These are phyloP conservation scores for Gracilaria domingensis DNA, from an alignment of 23 red algal genomes.

Conservation along the genomic window DNA sequence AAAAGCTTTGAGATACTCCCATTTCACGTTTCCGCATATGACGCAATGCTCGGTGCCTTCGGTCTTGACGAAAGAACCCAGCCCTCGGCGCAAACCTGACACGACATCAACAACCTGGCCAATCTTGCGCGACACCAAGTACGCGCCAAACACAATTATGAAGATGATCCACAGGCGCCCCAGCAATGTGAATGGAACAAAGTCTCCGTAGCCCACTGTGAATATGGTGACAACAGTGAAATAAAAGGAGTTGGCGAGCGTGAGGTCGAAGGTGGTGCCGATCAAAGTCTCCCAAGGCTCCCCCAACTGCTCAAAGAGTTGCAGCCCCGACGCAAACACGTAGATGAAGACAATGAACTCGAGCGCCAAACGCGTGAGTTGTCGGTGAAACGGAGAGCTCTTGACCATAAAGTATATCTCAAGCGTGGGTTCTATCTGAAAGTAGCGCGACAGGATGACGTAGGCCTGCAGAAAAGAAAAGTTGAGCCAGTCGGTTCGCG, in stretches of 20 bases:
- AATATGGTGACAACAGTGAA: constrained; percentile 81
- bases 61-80: constrained; percentile 71
- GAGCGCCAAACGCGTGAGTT: constrained; percentile 40
- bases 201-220: constrained; percentile 86
- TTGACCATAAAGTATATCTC: constrained; percentile 63
- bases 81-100: constrained; percentile 57
- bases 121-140: constrained; percentile 64
- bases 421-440: constrained; percentile 67
- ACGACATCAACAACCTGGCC: constrained; percentile 72
- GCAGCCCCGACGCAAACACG: constrained; percentile 74
- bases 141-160: constrained; percentile 83
- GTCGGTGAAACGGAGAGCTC: constrained; percentile 50
- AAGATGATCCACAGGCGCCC: constrained; percentile 82
- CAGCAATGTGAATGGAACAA: constrained; percentile 83
- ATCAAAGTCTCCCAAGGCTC: constrained; percentile 64
- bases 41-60: constrained; percentile 72
- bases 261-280: constrained; percentile 74
- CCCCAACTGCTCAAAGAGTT: constrained; percentile 74
- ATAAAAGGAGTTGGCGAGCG: constrained; percentile 81
- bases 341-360: constrained; percentile 85
- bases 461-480: constrained; percentile 88
- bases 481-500: constrained; percentile 61
- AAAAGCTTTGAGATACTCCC: constrained; percentile 79
- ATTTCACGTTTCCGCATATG: constrained; percentile 81
- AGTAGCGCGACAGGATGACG: constrained; percentile 64